A percentile compares a stretch with the other conserved stretches of the same genome.
Evolutionary conservation across 805 yeast genomes (phyloP).

Genomic region (Pichia rugopelliculosa): DNA sequence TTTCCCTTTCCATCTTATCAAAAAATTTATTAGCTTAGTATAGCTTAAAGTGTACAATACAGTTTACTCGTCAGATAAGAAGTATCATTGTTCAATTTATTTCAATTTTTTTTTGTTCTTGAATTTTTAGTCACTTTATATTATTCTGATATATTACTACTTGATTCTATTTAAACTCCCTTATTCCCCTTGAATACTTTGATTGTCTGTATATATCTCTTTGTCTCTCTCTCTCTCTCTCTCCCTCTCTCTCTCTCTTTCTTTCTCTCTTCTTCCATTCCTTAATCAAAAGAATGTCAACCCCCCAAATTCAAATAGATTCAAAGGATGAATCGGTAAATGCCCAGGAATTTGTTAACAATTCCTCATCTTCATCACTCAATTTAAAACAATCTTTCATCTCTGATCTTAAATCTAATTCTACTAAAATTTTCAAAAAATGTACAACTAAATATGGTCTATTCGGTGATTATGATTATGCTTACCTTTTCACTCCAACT

Average conservation of each 20-base stretch:
- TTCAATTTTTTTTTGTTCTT: too few relatives aligned
- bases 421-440: slow-evolving; percentile 13
- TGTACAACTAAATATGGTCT: slow-evolving; percentile 70
- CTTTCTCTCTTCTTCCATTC: not conserved
- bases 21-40: too few relatives aligned
- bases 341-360: not conserved
- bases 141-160: too few relatives aligned
- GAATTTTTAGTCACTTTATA: too few relatives aligned
- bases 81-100: too few relatives aligned
- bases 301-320: not conserved
- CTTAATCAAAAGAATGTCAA: not conserved
- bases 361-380: not conserved
- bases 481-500: slow-evolving; percentile 69
- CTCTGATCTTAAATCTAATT: not conserved
- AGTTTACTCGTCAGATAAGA: too few relatives aligned
- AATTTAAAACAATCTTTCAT: not conserved
- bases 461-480: slow-evolving; percentile 83
- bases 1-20: too few relatives aligned
- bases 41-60: too few relatives aligned
- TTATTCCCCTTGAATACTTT: too few relatives aligned
- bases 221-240: not conserved
- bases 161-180: too few relatives aligned
- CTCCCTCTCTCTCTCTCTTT: not conserved
- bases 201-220: not conserved
- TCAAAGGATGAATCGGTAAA: not conserved